phyloP scores from a whole-genome alignment of 2,329 filamentous ascomycete species.

The Mariannaea sp. region DNA sequence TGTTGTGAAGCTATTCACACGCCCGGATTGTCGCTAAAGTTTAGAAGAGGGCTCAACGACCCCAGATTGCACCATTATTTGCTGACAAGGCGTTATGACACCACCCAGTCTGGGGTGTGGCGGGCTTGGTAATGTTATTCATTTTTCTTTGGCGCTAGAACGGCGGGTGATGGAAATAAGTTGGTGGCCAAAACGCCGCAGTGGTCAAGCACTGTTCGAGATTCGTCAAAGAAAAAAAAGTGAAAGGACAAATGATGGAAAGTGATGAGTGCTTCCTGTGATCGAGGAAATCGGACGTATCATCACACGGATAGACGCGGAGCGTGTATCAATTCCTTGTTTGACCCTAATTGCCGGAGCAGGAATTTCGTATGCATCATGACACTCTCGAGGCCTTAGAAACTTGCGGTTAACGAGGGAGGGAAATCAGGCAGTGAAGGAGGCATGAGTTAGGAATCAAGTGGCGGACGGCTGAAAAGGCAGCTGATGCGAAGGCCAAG shows the following conservation, averaged over 20 bases:
- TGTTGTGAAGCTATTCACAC: constrained; percentile 7
- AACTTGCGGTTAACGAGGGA: constrained; percentile 5
- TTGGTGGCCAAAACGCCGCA: not conserved
- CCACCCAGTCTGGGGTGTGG: constrained; percentile 20
- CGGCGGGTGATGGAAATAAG: not conserved
- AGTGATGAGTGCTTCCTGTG: not conserved
- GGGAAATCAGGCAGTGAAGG: not conserved
- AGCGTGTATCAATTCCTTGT: not conserved
- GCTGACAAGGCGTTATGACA: constrained; percentile 39
- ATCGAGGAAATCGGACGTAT: not conserved
- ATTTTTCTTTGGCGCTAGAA: constrained; percentile 13
- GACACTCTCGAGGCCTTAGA: not conserved
- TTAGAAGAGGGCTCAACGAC: constrained; percentile 25
- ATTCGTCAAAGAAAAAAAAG: constrained; percentile 1
- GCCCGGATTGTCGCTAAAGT: constrained; percentile 23
- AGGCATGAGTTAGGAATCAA: constrained; percentile 19
- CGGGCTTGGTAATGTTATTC: constrained; percentile 7
- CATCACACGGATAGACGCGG: not conserved
- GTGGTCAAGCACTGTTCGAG: not conserved
- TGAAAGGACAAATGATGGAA: not conserved
- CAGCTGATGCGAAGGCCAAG: constrained; percentile 29
- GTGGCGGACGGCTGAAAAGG: constrained; percentile 32
- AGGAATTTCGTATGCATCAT: not conserved
- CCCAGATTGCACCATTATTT: constrained; percentile 38
- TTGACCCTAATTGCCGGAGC: constrained; percentile 11